Base-by-base conservation (phyloP, 2,329 filamentous ascomycete species). In the Botrytis squamosa region DNA sequence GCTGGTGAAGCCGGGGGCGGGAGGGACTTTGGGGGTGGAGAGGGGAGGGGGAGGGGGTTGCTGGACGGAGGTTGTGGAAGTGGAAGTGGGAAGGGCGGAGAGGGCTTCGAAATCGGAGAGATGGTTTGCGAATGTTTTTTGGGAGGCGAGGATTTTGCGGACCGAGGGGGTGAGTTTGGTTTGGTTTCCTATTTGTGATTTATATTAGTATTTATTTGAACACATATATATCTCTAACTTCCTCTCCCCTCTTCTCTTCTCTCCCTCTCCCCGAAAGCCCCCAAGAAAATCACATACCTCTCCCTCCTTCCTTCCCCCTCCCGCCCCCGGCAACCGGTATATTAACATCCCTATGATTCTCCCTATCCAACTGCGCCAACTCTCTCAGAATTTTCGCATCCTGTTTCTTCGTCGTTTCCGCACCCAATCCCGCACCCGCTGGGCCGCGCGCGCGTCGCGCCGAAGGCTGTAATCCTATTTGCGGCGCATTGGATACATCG, bases 91-190 rank as follows among this genome's bases (percentile, higher is more conserved):
- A 74, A 86, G 85, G 78, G 74, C 83, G 78, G 78, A 76, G 71
- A 89, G 84, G 14, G 93, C 93, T 77, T 92, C 87, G 81, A 92
- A 93, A 81, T 96, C 93, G 77, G 93, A 92, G 65, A 95, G 86
- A 81, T 95, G 91, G 83, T 96, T 94, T 75, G 90, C 89, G 82
- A 95, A 95, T 4, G 92, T 94, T 84, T 95, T 94, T 80, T 94
- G 92, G 40, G 91, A 93, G 77, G 91, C 89, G 73, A 96, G 85
- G 75, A 96, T 94, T 83, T 91, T 91, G 78, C 93, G 89, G 40
- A 94, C 91, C 77, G 89, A 90, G 42, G 80, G 77, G 2, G 81
- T 81, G 38, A 77, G 74, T 77, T 81, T 81, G 33, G 78, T 78
- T 73, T 81, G 78, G 70, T 75, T 80, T 44, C 77, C 79, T 81